Evolutionary conservation across 768 basidiomycete species (phyloP).

Genomic region (Leccinum variicolor): DNA sequence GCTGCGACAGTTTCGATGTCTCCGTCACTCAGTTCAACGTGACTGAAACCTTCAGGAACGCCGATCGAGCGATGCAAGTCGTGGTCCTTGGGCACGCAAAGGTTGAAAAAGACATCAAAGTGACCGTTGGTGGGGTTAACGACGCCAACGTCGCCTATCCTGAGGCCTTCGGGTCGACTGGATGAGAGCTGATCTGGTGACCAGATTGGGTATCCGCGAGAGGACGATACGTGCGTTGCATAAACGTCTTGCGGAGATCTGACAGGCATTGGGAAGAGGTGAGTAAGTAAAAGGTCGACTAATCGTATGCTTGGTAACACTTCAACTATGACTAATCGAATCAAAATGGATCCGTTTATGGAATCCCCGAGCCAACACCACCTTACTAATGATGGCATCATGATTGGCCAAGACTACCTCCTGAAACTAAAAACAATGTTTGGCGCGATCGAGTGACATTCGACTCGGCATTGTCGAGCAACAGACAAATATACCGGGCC

Average conservation of each 20-base stretch:
- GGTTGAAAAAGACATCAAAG: slow-evolving; percentile 39
- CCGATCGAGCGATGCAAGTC: slow-evolving; percentile 7
- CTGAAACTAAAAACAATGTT: neutral
- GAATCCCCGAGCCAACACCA: neutral
- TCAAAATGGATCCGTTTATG: neutral
- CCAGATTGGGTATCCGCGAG: slow-evolving; percentile 37
- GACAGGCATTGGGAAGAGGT: slow-evolving; percentile 16
- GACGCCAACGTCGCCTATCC: slow-evolving; percentile 40
- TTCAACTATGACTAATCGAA: neutral
- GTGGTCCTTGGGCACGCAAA: slow-evolving; percentile 34
- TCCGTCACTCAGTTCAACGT: slow-evolving; percentile 17
- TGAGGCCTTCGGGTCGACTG: slow-evolving; percentile 28
- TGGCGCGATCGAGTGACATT: too few relatives aligned
- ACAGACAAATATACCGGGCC: neutral
- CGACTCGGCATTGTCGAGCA: neutral
- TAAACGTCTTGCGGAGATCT: slow-evolving; percentile 26
- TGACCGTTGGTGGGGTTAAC: slow-evolving; percentile 30
- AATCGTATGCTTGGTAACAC: slow-evolving; percentile 8
- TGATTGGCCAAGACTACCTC: neutral
- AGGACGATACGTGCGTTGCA: slow-evolving; percentile 20
- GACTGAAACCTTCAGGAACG: slow-evolving; percentile 30
- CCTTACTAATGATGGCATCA: neutral
- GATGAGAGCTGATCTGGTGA: slow-evolving; percentile 30
- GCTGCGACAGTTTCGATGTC: slow-evolving; percentile 13
- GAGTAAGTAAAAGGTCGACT: neutral